Conservation (phyloP, 164 flowering plant species). For the Saururus chinensis region DNA sequence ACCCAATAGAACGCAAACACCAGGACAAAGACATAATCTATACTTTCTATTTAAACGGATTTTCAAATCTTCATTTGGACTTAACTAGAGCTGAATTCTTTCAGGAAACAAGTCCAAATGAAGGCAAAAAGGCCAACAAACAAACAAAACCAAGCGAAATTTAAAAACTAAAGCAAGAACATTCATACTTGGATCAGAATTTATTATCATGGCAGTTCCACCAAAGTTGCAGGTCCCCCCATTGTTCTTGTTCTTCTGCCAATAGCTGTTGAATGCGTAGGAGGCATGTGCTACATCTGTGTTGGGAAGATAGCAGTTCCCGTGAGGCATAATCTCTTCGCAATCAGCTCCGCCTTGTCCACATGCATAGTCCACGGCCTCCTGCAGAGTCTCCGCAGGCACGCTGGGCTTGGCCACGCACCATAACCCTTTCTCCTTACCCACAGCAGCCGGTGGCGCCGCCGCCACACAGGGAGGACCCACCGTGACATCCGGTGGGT, state of each 20-base stretch:
- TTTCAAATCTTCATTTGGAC: too few relatives aligned
- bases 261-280: constrained; percentile 88
- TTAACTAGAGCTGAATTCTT: too few relatives aligned
- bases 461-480: constrained; percentile 31
- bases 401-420: constrained; percentile 94
- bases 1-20: too few relatives aligned
- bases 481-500: constrained; percentile 21
- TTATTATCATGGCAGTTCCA: constrained; percentile 85
- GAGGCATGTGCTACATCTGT: constrained; percentile 77
- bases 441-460: constrained; percentile 24
- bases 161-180: not conserved
- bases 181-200: constrained; percentile 87
- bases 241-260: constrained; percentile 68
- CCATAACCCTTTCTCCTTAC: constrained; percentile 39
- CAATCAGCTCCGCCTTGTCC: constrained; percentile 87
- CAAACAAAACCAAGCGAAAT: not conserved
- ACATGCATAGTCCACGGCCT: constrained; percentile 85
- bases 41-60: too few relatives aligned
- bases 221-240: constrained; percentile 89
- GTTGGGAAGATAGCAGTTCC: constrained; percentile 66
- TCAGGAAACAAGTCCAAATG: too few relatives aligned
- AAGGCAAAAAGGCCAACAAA: not conserved
- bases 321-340: constrained; percentile 50
- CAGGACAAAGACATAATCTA: too few relatives aligned
- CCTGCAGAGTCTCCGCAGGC: constrained; percentile 61